phyloP scores from a whole-genome alignment of 2,329 filamentous ascomycete genomes.

The Aspergillus sp. region DNA sequence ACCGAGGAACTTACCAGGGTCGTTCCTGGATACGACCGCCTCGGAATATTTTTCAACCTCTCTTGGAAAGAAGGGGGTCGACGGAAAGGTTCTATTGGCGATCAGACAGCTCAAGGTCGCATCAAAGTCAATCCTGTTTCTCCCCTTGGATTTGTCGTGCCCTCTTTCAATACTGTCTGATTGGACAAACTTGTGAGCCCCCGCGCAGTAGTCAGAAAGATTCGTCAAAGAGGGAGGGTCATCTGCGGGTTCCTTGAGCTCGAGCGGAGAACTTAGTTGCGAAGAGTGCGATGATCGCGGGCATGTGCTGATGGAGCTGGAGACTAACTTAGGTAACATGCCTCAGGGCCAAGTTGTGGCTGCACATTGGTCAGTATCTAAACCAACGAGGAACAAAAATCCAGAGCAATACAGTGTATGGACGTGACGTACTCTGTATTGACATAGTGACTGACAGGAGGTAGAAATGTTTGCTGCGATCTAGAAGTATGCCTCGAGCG shows the following conservation, averaged over 20 bases:
- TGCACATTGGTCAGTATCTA: neutral
- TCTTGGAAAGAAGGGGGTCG: neutral
- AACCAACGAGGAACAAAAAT: neutral
- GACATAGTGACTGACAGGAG: neutral
- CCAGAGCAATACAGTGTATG: neutral
- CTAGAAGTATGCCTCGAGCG: neutral
- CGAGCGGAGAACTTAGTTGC: neutral
- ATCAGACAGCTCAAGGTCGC: neutral
- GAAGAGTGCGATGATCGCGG: neutral
- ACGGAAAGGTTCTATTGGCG: conserved; percentile 1
- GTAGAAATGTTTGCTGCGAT: neutral
- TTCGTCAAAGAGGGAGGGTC: neutral
- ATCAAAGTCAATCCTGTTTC: neutral
- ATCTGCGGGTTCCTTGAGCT: conserved; percentile 1
- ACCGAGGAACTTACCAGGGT: conserved; percentile 2
- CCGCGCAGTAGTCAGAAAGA: conserved; percentile 6
- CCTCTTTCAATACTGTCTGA: neutral
- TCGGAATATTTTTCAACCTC: conserved; percentile 4
- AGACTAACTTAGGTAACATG: neutral
- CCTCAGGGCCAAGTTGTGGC: neutral
- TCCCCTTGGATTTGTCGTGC: neutral
- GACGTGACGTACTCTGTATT: too few relatives aligned
- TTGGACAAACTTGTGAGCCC: neutral
- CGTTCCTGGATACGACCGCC: neutral
- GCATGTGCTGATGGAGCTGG: neutral